Evolutionary conservation across 2,329 filamentous ascomycete species (phyloP), one percentile per base, ranked within the genome.

Genomic region (Botrytis cinerea): DNA sequence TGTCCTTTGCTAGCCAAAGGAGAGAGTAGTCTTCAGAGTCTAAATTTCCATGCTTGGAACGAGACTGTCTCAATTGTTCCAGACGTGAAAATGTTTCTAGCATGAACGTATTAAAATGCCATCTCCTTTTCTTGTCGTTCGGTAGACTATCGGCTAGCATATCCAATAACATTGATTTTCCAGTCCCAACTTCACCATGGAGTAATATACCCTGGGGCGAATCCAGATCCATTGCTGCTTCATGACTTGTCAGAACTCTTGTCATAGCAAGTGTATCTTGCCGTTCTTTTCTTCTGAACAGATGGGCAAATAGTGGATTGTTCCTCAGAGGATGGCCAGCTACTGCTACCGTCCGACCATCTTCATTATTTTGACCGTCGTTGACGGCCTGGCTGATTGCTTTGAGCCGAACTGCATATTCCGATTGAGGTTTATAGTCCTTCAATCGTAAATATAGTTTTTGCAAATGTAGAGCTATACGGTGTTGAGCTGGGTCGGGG

Each of bases 41-140:
- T 18, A 62, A 32, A 12, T 59, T 46, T n/a, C 63, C n/a, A 32
- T 51, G 64, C n/a, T 73, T 59, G 60, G 74, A 73, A 20, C 76
- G 75, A 35, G 76, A 75, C 35, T 76, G 73, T 78, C 93, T 85
- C 62, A 92, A 86, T 20, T 86, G 84, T 78, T 95, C 93, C 1
- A 96, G 84, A 69, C 90, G 90, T 1, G 92, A 91, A 64, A 95
- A 86, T 0, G 89, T 90, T 76, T 95, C 90, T 14, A 95, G 84
- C 92, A 96, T 96, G 78, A 96, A 96, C 0, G 92, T 94, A 80
- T 93, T 94, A 82, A 94, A 96, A 80, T 95, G 93, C 90, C 91
- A 94, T 74, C 92, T 85, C 77, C 87, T 86, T 83, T 95, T 95
- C 78, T 90, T 90, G 62, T 86, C 84, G 25, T 89, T 94, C 1